Evolutionary conservation across 495 filamentous ascomycete genomes (phyloP).

Genomic region (Trichoderma asperelloides): DNA sequence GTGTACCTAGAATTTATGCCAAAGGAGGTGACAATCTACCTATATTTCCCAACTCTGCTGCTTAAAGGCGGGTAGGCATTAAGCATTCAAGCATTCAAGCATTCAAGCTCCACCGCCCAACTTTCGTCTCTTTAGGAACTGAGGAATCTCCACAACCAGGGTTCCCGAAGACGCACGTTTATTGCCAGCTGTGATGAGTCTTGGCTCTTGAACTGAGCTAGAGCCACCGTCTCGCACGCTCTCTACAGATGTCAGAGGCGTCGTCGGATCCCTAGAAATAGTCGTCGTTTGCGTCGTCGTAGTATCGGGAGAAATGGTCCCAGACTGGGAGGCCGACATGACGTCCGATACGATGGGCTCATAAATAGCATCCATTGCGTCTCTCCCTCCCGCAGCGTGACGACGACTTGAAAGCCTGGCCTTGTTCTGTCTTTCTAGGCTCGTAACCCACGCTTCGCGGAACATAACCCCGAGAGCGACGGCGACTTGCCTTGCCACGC

Average conservation of each 20-base stretch:
- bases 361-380: not conserved
- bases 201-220: not conserved
- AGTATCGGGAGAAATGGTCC: not conserved
- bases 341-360: not conserved
- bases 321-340: not conserved
- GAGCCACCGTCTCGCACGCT: not conserved
- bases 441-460: slow-evolving; percentile 46
- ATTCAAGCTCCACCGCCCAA: not conserved
- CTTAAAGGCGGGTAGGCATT: too few species aligned
- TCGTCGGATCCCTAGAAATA: not conserved
- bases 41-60: too few species aligned
- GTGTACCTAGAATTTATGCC: too few species aligned
- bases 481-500: slow-evolving; percentile 55
- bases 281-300: not conserved
- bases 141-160: not conserved
- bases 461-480: slow-evolving; percentile 52
- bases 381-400: not conserved
- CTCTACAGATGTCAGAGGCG: not conserved
- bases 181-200: not conserved
- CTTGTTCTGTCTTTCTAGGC: slow-evolving; percentile 13
- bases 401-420: not conserved
- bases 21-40: too few species aligned
- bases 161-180: not conserved
- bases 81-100: too few species aligned
- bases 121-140: not conserved